Evolutionary conservation across 306 rosid genomes (phyloP).

Genomic region (Amphicarpaea edgeworthii): DNA sequence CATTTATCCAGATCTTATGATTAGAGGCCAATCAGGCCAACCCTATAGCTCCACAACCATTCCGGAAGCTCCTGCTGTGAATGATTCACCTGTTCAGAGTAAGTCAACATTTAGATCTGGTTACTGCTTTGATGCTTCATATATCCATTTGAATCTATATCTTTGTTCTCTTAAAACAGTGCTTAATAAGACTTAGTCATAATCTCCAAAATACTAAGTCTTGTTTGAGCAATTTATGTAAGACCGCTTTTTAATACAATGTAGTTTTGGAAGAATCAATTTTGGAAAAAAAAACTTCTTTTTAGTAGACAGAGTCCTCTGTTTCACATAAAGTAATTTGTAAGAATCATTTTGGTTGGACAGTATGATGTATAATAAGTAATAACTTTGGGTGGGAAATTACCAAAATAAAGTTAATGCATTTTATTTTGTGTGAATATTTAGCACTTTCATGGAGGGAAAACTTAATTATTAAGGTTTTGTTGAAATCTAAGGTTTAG

Average conservation of each 20-base stretch:
- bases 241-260: not conserved
- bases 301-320: not conserved
- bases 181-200: not conserved
- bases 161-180: constrained; percentile 13
- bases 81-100: constrained; percentile 57
- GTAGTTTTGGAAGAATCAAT: not conserved
- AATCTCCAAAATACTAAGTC: constrained; percentile 1
- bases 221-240: not conserved
- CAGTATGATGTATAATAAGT: not conserved
- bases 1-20: constrained; percentile 51
- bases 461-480: not conserved
- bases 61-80: constrained; percentile 50
- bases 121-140: constrained; percentile 32
- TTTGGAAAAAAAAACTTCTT: not conserved
- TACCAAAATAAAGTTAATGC: not conserved
- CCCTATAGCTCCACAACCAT: constrained; percentile 42
- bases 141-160: constrained; percentile 29
- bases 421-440: constrained; percentile 2
- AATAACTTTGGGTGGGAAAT: not conserved
- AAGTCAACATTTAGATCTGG: constrained; percentile 38
- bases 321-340: not conserved
- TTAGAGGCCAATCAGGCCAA: constrained; percentile 34
- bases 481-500: not conserved
- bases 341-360: not conserved
- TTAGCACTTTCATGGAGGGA: not conserved